Evolutionary conservation across 2,329 filamentous ascomycete species (phyloP).

Genomic region (Colletotrichum theobromicola): DNA sequence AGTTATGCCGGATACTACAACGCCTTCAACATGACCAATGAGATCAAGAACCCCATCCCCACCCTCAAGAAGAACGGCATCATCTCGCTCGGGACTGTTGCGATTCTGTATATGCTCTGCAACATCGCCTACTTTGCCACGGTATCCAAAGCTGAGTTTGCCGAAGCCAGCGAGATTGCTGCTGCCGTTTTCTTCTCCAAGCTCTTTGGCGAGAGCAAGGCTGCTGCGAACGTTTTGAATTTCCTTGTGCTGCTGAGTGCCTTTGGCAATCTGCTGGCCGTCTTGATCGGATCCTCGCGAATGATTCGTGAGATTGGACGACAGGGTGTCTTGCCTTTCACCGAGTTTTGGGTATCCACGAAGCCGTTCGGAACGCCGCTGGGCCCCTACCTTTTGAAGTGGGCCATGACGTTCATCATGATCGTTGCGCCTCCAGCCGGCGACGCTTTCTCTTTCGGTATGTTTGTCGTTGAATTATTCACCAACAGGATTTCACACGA

Average conservation of each 20-base stretch:
- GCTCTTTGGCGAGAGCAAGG: constrained; percentile 53
- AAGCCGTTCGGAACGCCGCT: constrained; percentile 68
- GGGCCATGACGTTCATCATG: constrained; percentile 62
- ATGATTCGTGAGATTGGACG: constrained; percentile 65
- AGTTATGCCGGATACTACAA: constrained; percentile 64
- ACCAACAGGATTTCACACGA: too few species aligned
- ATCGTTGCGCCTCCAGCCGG: constrained; percentile 65
- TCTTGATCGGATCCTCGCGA: constrained; percentile 59
- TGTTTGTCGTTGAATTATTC: constrained; percentile 3
- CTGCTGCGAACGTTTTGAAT: constrained; percentile 58
- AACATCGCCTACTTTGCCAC: constrained; percentile 65
- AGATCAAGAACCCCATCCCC: constrained; percentile 65
- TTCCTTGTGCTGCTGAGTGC: constrained; percentile 61
- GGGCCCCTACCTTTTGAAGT: constrained; percentile 64
- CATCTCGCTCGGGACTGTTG: constrained; percentile 55
- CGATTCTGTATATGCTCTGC: constrained; percentile 60
- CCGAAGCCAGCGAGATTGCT: constrained; percentile 55
- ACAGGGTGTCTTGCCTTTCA: constrained; percentile 67
- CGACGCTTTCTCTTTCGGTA: constrained; percentile 68
- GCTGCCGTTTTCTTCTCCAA: constrained; percentile 64
- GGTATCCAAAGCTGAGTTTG: constrained; percentile 60
- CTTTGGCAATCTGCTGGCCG: constrained; percentile 63
- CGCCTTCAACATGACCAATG: constrained; percentile 66
- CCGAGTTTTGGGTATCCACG: constrained; percentile 66
- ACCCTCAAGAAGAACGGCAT: constrained; percentile 56